phyloP scores from a whole-genome alignment of 768 basidiomycete genomes.

The Termitomyces sp. region DNA sequence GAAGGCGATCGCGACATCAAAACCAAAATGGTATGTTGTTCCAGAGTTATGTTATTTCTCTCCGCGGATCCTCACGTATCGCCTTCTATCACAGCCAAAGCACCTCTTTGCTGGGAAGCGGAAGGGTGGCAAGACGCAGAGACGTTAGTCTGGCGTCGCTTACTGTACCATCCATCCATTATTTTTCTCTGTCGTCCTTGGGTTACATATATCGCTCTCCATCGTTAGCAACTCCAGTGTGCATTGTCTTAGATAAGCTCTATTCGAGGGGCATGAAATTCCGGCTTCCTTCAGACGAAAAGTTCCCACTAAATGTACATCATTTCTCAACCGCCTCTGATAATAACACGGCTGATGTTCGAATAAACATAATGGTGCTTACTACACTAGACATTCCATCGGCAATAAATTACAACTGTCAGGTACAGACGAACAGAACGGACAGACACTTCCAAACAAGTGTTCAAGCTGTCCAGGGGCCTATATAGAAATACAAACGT shows the following conservation, averaged over 20 bases:
- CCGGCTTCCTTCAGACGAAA: background rate
- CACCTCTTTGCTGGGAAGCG: slow-evolving; percentile 85
- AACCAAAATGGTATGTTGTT: slow-evolving; percentile 68
- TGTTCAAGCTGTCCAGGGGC: background rate
- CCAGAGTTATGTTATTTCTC: background rate
- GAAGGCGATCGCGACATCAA: slow-evolving; percentile 83
- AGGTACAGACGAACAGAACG: background rate
- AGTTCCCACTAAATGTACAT: background rate
- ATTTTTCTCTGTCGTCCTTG: background rate
- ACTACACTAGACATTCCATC: background rate
- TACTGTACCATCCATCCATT: slow-evolving; percentile 7
- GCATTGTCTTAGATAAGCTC: background rate
- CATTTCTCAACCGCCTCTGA: background rate
- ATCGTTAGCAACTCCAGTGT: background rate
- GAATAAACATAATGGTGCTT: too few relatives aligned
- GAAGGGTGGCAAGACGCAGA: slow-evolving; percentile 76
- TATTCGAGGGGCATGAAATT: background rate
- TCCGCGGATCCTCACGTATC: slow-evolving; percentile 7
- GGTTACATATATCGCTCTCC: background rate
- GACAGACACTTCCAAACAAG: background rate
- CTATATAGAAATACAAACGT: background rate
- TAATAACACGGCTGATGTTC: too few relatives aligned
- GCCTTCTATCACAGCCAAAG: slow-evolving; percentile 54
- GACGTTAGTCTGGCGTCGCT: slow-evolving; percentile 41
- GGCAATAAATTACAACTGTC: background rate